Percentiles rank a stretch among this genome's conserved stretches.
Conservation (phyloP, 352 stramenopile genomes). For the Phytophthora kernoviae region DNA sequence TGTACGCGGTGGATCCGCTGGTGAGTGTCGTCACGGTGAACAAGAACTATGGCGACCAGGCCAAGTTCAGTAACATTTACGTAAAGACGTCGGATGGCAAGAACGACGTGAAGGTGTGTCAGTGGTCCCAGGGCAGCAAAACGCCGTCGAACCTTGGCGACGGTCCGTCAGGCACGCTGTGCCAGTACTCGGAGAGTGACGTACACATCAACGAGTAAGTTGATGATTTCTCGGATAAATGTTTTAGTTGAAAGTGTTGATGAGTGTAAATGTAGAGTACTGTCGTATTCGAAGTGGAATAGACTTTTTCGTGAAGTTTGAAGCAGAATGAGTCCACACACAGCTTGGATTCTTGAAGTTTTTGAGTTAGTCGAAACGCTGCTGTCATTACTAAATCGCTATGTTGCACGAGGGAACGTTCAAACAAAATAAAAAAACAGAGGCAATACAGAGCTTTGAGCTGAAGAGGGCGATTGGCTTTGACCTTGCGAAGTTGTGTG, state of each 20-base stretch:
- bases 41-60: conserved; percentile 39
- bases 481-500: no score
- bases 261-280: conserved; percentile 30
- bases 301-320: neutral
- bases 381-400: no score
- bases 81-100: conserved; percentile 13
- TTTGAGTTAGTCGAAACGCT: no score
- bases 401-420: no score
- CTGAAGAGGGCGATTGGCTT: no score
- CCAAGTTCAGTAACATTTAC: conserved; percentile 37
- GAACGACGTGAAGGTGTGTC: conserved; percentile 22
- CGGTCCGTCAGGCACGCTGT: conserved; percentile 23
- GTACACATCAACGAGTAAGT: conserved; percentile 13
- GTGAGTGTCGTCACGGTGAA: conserved; percentile 41
- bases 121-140: conserved; percentile 33
- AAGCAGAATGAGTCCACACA: no score
- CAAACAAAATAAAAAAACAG: no score
- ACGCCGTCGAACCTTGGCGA: conserved; percentile 30
- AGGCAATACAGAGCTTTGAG: no score
- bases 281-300: conserved; percentile 21
- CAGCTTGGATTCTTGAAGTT: no score
- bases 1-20: conserved; percentile 39
- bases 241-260: conserved; percentile 8
- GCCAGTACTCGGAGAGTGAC: conserved; percentile 15
- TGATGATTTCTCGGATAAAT: neutral